These are phyloP conservation scores for Trypanosoma caninum DNA, from an alignment of 208 protist species.

Conservation along the genomic window DNA sequence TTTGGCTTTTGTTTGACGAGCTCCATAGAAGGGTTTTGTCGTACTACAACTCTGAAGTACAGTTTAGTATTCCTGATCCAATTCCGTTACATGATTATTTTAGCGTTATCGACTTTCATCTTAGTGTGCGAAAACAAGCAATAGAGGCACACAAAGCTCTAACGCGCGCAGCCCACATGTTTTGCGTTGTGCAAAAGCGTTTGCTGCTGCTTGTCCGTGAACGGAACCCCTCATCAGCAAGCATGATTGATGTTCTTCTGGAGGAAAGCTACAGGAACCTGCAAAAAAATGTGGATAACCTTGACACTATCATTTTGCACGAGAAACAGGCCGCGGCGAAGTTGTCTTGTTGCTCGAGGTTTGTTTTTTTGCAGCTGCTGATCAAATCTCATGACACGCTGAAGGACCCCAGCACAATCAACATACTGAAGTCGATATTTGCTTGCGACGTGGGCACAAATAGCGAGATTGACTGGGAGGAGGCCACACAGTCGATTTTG, in stretches of 20 bases:
- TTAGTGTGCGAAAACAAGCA: slow-evolving; percentile 59
- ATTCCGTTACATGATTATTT: slow-evolving; percentile 80
- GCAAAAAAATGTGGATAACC: slow-evolving; percentile 40
- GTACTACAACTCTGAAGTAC: slow-evolving; percentile 36
- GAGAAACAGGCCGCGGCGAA: slow-evolving; percentile 50
- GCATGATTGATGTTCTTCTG: slow-evolving; percentile 81
- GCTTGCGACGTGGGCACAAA: slow-evolving; percentile 50
- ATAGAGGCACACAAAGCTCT: slow-evolving; percentile 33
- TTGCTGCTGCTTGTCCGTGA: slow-evolving; percentile 90
- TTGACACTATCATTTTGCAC: slow-evolving; percentile 30
- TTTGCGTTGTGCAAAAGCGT: slow-evolving; percentile 90
- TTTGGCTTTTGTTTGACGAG: slow-evolving; percentile 83
- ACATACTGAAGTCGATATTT: slow-evolving; percentile 53
- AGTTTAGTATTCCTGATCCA: slow-evolving; percentile 64
- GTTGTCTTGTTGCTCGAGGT: slow-evolving; percentile 74
- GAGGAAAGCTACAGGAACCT: slow-evolving; percentile 71
- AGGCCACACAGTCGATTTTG: slow-evolving; percentile 71
- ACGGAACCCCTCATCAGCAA: slow-evolving; percentile 65
- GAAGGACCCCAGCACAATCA: slow-evolving; percentile 22
- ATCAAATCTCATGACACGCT: slow-evolving; percentile 37
- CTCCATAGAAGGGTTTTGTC: slow-evolving; percentile 46
- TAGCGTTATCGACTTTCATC: slow-evolving; percentile 78
- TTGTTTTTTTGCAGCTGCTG: slow-evolving; percentile 67
- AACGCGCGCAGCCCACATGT: slow-evolving; percentile 53
- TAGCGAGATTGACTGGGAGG: slow-evolving; percentile 81